phyloP scores from a whole-genome alignment of 331 rosid species.

The Saraca asoca region DNA sequence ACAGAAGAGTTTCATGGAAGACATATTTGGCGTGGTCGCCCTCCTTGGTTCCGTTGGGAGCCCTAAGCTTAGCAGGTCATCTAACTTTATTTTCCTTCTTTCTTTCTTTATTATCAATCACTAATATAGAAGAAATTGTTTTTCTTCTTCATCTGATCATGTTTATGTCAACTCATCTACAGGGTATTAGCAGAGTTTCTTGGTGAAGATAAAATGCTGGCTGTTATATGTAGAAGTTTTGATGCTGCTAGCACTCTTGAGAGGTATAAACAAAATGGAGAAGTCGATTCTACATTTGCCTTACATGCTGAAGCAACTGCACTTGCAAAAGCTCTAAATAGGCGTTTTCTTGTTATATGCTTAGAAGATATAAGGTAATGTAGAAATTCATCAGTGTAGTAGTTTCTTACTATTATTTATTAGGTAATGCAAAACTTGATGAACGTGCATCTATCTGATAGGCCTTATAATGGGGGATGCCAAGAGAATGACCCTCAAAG shows the following conservation, averaged over 20 bases:
- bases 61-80: constrained; percentile 67
- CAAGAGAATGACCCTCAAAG: constrained; percentile 48
- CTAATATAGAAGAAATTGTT: background rate
- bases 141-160: constrained; percentile 9
- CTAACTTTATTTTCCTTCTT: background rate
- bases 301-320: constrained; percentile 51
- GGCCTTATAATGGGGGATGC: constrained; percentile 48
- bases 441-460: constrained; percentile 33
- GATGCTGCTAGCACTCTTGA: constrained; percentile 53
- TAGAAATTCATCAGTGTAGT: background rate
- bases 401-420: background rate
- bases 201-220: constrained; percentile 70
- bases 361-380: constrained; percentile 67
- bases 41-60: constrained; percentile 61
- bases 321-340: constrained; percentile 43
- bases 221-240: constrained; percentile 58
- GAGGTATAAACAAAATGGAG: constrained; percentile 48
- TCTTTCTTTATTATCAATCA: background rate
- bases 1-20: constrained; percentile 38
- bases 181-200: constrained; percentile 73
- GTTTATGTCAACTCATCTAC: constrained; percentile 25
- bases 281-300: constrained; percentile 45
- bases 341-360: constrained; percentile 61
- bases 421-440: background rate
- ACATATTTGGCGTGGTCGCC: constrained; percentile 65